phyloP scores from a whole-genome alignment of 225 moss, liverwort and hornwort species.

The Physcomitrium patens region DNA sequence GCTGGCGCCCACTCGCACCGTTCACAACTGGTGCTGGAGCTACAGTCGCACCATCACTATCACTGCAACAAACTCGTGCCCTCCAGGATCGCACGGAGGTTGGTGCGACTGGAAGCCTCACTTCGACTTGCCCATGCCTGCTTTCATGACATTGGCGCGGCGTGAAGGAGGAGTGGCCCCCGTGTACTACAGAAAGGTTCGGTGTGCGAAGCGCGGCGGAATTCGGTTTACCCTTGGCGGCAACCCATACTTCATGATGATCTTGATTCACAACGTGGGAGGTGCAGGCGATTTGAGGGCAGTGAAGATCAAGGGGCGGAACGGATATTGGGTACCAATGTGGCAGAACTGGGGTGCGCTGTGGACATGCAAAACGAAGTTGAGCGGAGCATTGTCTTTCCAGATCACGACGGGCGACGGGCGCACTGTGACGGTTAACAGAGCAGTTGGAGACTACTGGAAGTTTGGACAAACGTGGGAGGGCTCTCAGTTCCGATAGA shows the following conservation, averaged over 20 bases:
- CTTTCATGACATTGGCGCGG: slow-evolving; percentile 20
- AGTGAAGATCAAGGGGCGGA: slow-evolving; percentile 32
- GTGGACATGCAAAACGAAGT: slow-evolving; percentile 28
- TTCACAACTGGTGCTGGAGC: slow-evolving; percentile 2
- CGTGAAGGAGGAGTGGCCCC: background rate
- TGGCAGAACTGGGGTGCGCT: slow-evolving; percentile 49
- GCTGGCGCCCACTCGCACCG: background rate
- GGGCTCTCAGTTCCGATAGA: no score
- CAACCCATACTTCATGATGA: slow-evolving; percentile 56
- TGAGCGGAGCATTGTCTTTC: background rate
- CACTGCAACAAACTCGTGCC: slow-evolving; percentile 36
- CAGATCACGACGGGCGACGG: background rate
- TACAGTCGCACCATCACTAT: background rate
- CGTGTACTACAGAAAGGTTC: slow-evolving; percentile 24
- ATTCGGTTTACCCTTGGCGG: slow-evolving; percentile 43
- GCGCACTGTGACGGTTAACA: background rate
- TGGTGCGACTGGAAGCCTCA: slow-evolving; percentile 26
- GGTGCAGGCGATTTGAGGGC: slow-evolving; percentile 46
- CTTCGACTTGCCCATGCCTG: slow-evolving; percentile 18
- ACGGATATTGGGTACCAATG: slow-evolving; percentile 30
- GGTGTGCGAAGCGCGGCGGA: slow-evolving; percentile 46
- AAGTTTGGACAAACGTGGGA: background rate
- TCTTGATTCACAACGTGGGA: slow-evolving; percentile 58
- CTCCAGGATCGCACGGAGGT: slow-evolving; percentile 19
- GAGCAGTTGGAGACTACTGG: background rate